These are phyloP conservation scores for Russula brevipes DNA, from an alignment of 768 basidiomycete species.

Conservation along the genomic window DNA sequence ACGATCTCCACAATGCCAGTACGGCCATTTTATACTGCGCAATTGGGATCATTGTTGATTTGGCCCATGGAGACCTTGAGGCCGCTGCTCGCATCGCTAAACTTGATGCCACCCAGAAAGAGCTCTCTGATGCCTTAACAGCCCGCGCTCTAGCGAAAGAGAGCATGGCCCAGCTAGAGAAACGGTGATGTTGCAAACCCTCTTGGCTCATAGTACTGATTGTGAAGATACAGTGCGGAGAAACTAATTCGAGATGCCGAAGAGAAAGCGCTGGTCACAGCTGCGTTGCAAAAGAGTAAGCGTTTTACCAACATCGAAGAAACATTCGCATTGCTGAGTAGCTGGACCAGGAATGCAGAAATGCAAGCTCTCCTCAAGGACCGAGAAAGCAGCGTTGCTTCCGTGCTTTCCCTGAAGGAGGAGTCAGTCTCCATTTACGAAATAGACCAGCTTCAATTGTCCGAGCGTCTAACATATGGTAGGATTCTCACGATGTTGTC, in stretches of 20 bases:
- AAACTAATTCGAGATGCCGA: conserved; percentile 9
- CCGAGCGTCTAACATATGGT: not conserved
- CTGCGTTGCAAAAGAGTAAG: conserved; percentile 18
- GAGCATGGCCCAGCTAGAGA: not conserved
- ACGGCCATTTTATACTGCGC: not conserved
- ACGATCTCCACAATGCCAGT: conserved; percentile 23
- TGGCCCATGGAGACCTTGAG: conserved; percentile 1
- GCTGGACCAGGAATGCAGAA: conserved; percentile 17
- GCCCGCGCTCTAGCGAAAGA: conserved; percentile 12
- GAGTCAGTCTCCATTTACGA: conserved; percentile 17
- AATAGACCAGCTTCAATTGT: too few species aligned
- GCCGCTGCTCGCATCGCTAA: conserved; percentile 10
- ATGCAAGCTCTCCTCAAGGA: conserved; percentile 20
- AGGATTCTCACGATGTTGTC: conserved; percentile 17
- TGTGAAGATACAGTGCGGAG: not conserved
- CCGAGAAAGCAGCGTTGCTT: not conserved
- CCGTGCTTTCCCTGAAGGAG: conserved; percentile 15
- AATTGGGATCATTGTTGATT: not conserved
- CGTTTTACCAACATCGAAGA: not conserved
- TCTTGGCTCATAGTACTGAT: not conserved
- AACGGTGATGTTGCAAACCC: conserved; percentile 1
- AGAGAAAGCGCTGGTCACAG: conserved; percentile 2
- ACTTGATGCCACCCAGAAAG: conserved; percentile 16
- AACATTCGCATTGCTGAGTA: not conserved
- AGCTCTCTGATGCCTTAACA: conserved; percentile 13